phyloP scores from a whole-genome alignment of 441 rosid species.

The Mallotus japonicus region DNA sequence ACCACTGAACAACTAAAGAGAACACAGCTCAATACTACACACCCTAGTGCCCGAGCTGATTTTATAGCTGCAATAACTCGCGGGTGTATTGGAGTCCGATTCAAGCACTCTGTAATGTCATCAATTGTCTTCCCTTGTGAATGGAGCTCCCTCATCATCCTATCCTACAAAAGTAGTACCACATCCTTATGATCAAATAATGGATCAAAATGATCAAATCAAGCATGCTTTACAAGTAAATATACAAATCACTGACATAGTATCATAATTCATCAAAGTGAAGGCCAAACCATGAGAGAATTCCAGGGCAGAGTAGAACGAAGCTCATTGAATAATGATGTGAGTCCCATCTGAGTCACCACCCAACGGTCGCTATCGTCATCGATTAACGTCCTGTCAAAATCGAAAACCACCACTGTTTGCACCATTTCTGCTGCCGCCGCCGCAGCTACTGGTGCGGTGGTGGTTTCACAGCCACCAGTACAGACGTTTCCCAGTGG shows the following conservation, averaged over 20 bases:
- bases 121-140: conserved; percentile 55
- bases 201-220: too few relatives aligned
- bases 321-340: conserved; percentile 61
- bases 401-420: conserved; percentile 65
- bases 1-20: not conserved
- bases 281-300: conserved; percentile 62
- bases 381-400: conserved; percentile 80
- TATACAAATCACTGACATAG: not conserved
- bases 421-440: conserved; percentile 36
- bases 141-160: conserved; percentile 87
- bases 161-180: conserved; percentile 45
- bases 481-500: not conserved
- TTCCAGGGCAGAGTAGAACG: conserved; percentile 74
- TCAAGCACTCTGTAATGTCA: conserved; percentile 65
- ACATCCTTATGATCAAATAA: not conserved
- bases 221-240: too few relatives aligned
- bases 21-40: conserved; percentile 33
- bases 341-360: conserved; percentile 75
- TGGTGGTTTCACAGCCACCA: conserved; percentile 3
- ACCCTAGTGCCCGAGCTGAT: conserved; percentile 63
- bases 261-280: not conserved
- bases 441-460: not conserved
- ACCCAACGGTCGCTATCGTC: conserved; percentile 83
- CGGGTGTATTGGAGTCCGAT: conserved; percentile 47
- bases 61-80: conserved; percentile 47